Base-by-base conservation (phyloP, 768 basidiomycete species). In the Collybia sordida region DNA sequence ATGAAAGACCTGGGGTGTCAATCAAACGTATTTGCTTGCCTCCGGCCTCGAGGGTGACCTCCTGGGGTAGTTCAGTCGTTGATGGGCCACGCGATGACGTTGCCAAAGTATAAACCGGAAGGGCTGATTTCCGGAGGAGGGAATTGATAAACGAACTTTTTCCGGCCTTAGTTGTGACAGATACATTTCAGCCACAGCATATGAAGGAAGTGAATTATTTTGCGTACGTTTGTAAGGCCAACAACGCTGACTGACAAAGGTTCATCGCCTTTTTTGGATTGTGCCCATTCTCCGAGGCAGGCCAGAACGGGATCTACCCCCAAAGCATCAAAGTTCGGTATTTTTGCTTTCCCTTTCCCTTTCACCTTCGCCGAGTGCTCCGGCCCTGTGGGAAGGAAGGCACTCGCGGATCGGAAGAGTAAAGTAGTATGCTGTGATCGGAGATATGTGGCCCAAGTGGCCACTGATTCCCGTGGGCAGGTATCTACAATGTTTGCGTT, bases 121-220 rank as follows among this genome's bases (percentile, higher is more conserved):
- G 64, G 7, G 69, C 69, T 11, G 73, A 58, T 46, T 72, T 79
- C 42, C 72, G 71, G 15, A 82, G 61, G 23, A 97, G 72, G 2
- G 92, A 88, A 67, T 97, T 94, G 58, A 96, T 73, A 39, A 96
- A 72, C 0, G 90, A 78, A 42, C 89, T 90, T 73, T 97, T 96
- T 12, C 94, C 94, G 11, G 78, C 75, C 89, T 92, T 49, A 12
- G 47, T n/a, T 51, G 43, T 3, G 27, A 27, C 39, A 43, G 44
- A 53, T 39, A 55, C 48, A 19, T 41, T 19, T 14, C 3, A 31
- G 31, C 3, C 31, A 31, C 9, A 31, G 9, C 11, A 4, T 27
- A 6, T 6, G 31, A 31, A 43, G 12, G 39, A 34, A 35, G 17
- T 45, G 46, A 54, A 38, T n/a, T n/a, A 47, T 49, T 28, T 67